A percentile compares a stretch with the other conserved stretches of the same genome.
These are phyloP conservation scores for Nowakowskiella sp. DNA, from an alignment of 192 early-diverging fungal species.

Conservation along the genomic window DNA sequence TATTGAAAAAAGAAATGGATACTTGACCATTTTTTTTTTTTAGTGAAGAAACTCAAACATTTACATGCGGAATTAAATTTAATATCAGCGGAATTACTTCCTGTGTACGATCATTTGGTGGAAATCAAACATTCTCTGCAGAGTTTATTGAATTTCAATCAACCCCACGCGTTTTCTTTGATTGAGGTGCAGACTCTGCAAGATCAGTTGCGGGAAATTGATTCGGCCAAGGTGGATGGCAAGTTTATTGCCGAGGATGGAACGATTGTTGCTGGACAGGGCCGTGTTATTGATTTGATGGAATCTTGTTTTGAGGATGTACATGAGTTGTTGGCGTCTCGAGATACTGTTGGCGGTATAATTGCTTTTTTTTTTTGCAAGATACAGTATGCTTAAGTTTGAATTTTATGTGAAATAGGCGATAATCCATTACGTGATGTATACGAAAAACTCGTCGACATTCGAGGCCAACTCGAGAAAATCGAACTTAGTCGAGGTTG, in stretches of 20 bases:
- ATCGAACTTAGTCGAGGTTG: slow-evolving; percentile 66
- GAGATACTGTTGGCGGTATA: slow-evolving; percentile 52
- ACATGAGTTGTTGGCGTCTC: slow-evolving; percentile 70
- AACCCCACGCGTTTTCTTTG: slow-evolving; percentile 27
- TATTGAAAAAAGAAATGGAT: no score
- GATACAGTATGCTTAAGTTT: no score
- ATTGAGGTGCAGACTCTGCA: slow-evolving; percentile 32
- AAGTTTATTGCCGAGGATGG: slow-evolving; percentile 67
- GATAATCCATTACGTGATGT: slow-evolving; percentile 27
- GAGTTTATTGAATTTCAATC: slow-evolving; percentile 10
- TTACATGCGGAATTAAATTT: slow-evolving; percentile 49
- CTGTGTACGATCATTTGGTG: slow-evolving; percentile 64
- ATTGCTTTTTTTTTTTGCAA: slow-evolving; percentile 51
- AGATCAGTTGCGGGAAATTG: slow-evolving; percentile 59
- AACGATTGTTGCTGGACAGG: slow-evolving; percentile 68
- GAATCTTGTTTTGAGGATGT: slow-evolving; percentile 69
- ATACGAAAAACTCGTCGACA: slow-evolving; percentile 34
- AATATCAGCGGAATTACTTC: slow-evolving; percentile 64
- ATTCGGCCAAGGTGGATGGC: slow-evolving; percentile 68
- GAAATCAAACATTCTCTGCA: slow-evolving; percentile 62
- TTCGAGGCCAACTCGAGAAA: slow-evolving; percentile 68
- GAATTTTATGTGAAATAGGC: no score
- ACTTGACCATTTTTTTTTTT: not conserved
- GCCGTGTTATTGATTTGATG: slow-evolving; percentile 65
- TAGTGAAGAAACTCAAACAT: slow-evolving; percentile 35